Conservation (phyloP, 225 moss, liverwort and hornwort genomes). For the Polytrichum formosum region DNA sequence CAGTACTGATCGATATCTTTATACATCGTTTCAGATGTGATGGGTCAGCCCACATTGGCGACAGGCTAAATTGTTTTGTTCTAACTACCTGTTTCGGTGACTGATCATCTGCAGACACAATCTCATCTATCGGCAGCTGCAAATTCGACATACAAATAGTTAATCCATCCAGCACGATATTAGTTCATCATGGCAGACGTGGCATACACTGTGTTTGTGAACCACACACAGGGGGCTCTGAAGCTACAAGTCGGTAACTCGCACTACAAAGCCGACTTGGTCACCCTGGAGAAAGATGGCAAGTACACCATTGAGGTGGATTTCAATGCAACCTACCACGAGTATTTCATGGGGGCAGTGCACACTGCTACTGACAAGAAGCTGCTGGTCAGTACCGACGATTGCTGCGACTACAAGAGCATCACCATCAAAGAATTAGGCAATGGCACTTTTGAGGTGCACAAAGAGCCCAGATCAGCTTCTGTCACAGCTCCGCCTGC, state of each 20-base stretch:
- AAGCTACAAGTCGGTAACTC: conserved; percentile 22
- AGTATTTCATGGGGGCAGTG: conserved; percentile 11
- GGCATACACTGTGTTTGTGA: conserved; percentile 7
- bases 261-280: conserved; percentile 15
- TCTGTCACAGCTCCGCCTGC: too few species aligned
- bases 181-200: too few species aligned
- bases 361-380: conserved; percentile 9
- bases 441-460: conserved; percentile 13
- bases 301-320: conserved; percentile 19
- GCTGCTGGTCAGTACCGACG: conserved; percentile 11
- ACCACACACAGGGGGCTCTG: conserved; percentile 19
- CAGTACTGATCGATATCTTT: too few species aligned
- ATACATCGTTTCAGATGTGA: too few species aligned
- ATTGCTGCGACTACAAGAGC: conserved; percentile 9
- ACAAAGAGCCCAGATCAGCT: conserved; percentile 12
- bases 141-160: too few species aligned
- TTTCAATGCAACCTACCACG: conserved; percentile 13
- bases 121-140: too few species aligned
- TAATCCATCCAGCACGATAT: too few species aligned
- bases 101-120: too few species aligned
- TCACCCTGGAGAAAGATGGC: conserved; percentile 12
- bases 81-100: too few species aligned
- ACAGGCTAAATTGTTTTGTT: too few species aligned
- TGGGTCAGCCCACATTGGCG: too few species aligned
- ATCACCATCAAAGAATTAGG: conserved; percentile 16